Evolutionary conservation across 1,284 basidiomycete genomes (phyloP).

Genomic region (Clitocybe nebularis): DNA sequence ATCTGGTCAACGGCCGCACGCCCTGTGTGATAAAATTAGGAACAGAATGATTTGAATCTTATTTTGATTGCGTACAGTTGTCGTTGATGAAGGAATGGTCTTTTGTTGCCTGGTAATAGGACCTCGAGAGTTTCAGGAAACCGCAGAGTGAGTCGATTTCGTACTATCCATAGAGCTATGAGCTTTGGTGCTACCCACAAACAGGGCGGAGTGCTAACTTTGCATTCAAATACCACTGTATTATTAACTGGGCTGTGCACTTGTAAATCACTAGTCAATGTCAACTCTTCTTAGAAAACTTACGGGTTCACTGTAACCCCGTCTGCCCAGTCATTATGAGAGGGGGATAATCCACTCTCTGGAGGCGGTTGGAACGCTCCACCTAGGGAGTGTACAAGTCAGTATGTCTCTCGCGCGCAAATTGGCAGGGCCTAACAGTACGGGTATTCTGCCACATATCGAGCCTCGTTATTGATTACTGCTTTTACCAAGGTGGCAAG

Average conservation of each 20-base stretch:
- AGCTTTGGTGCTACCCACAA: no score
- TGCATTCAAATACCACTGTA: conserved; percentile 73
- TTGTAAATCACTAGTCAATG: conserved; percentile 1
- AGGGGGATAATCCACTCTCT: conserved; percentile 59
- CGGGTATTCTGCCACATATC: conserved; percentile 68
- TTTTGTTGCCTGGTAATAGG: conserved; percentile 66
- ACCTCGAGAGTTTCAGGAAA: conserved; percentile 72
- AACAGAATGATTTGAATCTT: neutral
- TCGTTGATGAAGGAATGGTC: conserved; percentile 69
- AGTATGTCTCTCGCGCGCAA: no score
- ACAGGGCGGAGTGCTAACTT: no score
- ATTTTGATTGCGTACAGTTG: conserved; percentile 44
- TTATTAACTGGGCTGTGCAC: conserved; percentile 57
- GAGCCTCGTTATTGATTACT: conserved; percentile 73
- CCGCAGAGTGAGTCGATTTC: conserved; percentile 74
- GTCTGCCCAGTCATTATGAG: conserved; percentile 63
- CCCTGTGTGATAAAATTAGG: conserved; percentile 39
- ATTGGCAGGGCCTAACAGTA: conserved; percentile 46
- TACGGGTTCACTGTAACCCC: conserved; percentile 70
- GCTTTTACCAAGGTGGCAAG: conserved; percentile 65
- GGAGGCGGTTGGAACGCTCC: conserved; percentile 74
- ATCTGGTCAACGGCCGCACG: conserved; percentile 65
- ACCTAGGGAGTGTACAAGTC: no score
- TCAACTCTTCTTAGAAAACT: conserved; percentile 20
- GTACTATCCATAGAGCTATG: no score